These are phyloP conservation scores for Monosporascus sp. DNA, from an alignment of 2,329 filamentous ascomycete genomes.

Conservation along the genomic window DNA sequence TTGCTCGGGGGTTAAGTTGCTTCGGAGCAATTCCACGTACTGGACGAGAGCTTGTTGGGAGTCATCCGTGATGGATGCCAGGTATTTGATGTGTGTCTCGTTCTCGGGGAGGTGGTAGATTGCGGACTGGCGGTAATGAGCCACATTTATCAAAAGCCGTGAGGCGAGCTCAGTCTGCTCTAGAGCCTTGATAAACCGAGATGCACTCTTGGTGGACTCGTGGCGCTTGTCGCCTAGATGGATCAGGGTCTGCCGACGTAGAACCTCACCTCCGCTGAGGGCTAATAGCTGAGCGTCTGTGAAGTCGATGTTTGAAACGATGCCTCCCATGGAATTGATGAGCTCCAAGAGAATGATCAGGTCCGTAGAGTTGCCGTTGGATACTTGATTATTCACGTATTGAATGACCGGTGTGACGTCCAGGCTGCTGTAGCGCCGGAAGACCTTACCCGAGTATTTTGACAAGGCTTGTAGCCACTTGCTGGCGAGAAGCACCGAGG, in stretches of 20 bases:
- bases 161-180: slow-evolving; percentile 73
- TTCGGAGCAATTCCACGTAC: slow-evolving; percentile 83
- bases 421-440: slow-evolving; percentile 78
- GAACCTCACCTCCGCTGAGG: slow-evolving; percentile 77
- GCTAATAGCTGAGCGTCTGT: slow-evolving; percentile 83
- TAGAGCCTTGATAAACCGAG: slow-evolving; percentile 73
- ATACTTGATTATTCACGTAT: slow-evolving; percentile 82
- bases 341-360: slow-evolving; percentile 88
- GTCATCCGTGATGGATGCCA: slow-evolving; percentile 85
- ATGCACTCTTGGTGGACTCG: slow-evolving; percentile 67
- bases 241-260: slow-evolving; percentile 76
- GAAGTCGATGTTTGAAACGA: slow-evolving; percentile 80
- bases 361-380: slow-evolving; percentile 79
- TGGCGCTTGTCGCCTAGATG: slow-evolving; percentile 79
- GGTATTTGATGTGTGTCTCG: slow-evolving; percentile 78
- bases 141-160: slow-evolving; percentile 81
- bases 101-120: slow-evolving; percentile 68
- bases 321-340: slow-evolving; percentile 87
- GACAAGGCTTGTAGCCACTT: slow-evolving; percentile 88
- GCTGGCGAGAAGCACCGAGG: slow-evolving; percentile 69
- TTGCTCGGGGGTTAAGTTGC: slow-evolving; percentile 67
- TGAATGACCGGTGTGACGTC: slow-evolving; percentile 80
- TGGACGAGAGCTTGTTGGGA: slow-evolving; percentile 80
- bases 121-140: slow-evolving; percentile 84
- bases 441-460: slow-evolving; percentile 85